Evolutionary conservation across 2,329 filamentous ascomycete species (phyloP).

Genomic region (Drechslerella dactyloides): DNA sequence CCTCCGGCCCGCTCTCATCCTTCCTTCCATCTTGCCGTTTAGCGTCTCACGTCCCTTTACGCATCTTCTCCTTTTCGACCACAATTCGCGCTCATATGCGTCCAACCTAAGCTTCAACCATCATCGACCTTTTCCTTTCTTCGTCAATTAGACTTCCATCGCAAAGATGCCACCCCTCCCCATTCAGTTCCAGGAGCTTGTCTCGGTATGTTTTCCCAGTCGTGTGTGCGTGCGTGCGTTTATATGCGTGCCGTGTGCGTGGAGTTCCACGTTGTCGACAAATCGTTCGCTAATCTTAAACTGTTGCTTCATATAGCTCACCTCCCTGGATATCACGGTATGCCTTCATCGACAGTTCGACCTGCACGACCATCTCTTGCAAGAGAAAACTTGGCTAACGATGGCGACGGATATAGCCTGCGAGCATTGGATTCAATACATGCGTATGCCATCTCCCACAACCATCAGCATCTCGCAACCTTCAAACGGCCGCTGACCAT

Average conservation of each 20-base stretch:
- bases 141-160: constrained; percentile 33
- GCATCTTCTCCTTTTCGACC: constrained; percentile 15
- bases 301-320: constrained; percentile 26
- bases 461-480: constrained; percentile 50
- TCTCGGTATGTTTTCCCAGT: constrained; percentile 69
- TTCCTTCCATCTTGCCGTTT: constrained; percentile 25
- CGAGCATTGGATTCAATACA: constrained; percentile 33
- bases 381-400: constrained; percentile 36
- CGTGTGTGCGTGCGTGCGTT: no score
- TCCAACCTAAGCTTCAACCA: constrained; percentile 28
- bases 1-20: constrained; percentile 6
- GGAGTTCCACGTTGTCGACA: constrained; percentile 56
- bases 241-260: constrained; percentile 56
- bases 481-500: background rate
- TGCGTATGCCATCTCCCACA: constrained; percentile 42
- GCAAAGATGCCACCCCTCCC: constrained; percentile 66
- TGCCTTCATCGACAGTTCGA: constrained; percentile 21
- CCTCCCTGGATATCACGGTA: constrained; percentile 45
- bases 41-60: constrained; percentile 30
- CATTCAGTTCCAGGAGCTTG: constrained; percentile 91
- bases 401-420: constrained; percentile 17
- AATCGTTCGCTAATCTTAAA: constrained; percentile 13
- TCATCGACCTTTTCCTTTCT: constrained; percentile 41
- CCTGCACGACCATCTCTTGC: constrained; percentile 12
- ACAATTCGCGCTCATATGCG: constrained; percentile 47